A percentile compares a stretch with the other conserved stretches of the same genome.
Evolutionary conservation across 2,329 filamentous ascomycete genomes (phyloP).

Genomic region (Chaetomium olivaceum): DNA sequence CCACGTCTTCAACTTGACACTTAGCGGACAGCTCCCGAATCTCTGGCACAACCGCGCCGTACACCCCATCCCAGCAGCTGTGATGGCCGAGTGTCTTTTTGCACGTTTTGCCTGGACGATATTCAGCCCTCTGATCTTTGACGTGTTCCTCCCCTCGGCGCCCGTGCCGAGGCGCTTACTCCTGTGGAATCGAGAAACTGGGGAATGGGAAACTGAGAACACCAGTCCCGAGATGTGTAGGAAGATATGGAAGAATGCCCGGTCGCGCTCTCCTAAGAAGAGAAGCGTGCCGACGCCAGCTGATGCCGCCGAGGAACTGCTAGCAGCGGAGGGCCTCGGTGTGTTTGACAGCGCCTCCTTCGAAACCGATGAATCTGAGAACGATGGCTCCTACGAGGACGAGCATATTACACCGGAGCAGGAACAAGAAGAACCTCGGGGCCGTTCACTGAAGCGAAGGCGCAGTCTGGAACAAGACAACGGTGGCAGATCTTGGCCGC

Average conservation of each 20-base stretch:
- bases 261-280: background rate
- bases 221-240: background rate
- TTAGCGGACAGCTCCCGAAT: too few relatives aligned
- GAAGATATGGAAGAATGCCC: background rate
- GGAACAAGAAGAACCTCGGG: conserved; percentile 1
- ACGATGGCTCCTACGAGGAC: background rate
- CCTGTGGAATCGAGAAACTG: background rate
- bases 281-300: background rate
- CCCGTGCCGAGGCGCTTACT: background rate
- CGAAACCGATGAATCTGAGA: background rate
- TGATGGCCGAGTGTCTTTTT: background rate
- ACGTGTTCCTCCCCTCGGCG: background rate
- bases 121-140: background rate
- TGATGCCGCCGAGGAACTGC: background rate
- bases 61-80: background rate
- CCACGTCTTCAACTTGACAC: too few relatives aligned
- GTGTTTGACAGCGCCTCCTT: background rate
- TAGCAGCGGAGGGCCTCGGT: background rate
- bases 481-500: too few relatives aligned
- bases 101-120: background rate
- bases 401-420: background rate
- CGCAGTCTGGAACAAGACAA: background rate
- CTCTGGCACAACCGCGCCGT: conserved; percentile 1
- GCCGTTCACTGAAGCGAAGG: conserved; percentile 2
- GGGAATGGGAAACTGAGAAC: background rate